Base-by-base conservation (phyloP, 345 rosid species). In the Citrus sp. region DNA sequence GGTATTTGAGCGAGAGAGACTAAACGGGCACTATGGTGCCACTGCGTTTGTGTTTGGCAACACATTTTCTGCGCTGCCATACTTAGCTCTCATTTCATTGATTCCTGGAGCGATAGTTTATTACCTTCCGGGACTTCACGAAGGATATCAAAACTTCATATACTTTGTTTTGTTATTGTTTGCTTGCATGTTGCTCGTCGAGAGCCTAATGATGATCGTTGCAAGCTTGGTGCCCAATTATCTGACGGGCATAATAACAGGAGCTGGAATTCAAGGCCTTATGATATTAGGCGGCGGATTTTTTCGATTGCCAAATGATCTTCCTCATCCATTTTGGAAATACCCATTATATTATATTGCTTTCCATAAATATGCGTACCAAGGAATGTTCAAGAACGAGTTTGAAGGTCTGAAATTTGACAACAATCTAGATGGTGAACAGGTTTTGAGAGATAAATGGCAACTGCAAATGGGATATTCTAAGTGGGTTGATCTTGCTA, bases 191-290 rank as follows among this genome's bases (percentile, higher is more conserved):
- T 59, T 86, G 79, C 34, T 87, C 65, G 87, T 90, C 1, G 93
- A 88, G 78, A 82, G 93, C 82, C 34, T 90, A 28, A 88, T 90
- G 93, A 86, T 88, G 92, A 80, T 73, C 3, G 87, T 90, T 0
- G 90, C 92, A 5, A 87, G 88, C 40, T 6, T 88, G 0, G 84
- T 90, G 14, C 93, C 90, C 0, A 81, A 86, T 46, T 90, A 77
- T 61, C 82, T 87, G 24, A 85, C 88, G 91, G 93, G 90, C 2
- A 83, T 90, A 54, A 87, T 88, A 24, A 72, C 84, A 0, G 90
- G 91, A 9, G 82, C 90, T 4, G 93, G 92, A 27, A 86, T 88
- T 70, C 92, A 86, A 79, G 92, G 81, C 1, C 4, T 91, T 7
- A 85, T 91, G 92, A 75, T 88, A 0, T 70, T 89, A 18, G 81